Conservation (phyloP, 768 basidiomycete genomes). For the Mycena floridula region DNA sequence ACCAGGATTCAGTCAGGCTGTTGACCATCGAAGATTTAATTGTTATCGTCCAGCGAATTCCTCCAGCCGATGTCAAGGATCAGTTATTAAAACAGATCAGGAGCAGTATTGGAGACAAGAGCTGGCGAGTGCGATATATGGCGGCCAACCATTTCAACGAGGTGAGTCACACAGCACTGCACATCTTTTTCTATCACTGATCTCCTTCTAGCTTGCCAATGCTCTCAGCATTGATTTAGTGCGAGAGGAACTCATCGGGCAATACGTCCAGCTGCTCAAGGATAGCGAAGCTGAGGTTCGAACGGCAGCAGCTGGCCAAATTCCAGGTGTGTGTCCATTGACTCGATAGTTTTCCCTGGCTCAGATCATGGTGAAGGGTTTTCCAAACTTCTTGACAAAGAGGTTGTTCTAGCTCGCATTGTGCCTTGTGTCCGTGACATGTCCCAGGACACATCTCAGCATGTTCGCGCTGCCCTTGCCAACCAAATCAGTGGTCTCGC, state of each 20-base stretch:
- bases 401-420: conserved; percentile 87
- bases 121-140: conserved; percentile 99
- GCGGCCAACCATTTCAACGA: conserved; percentile 96
- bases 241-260: conserved; percentile 87
- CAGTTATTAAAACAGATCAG: conserved; percentile 85
- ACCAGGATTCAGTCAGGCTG: conserved; percentile 96
- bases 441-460: conserved; percentile 90
- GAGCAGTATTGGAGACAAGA: conserved; percentile 88
- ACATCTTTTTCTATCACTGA: background rate
- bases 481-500: conserved; percentile 96
- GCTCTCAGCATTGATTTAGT: conserved; percentile 87
- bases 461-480: conserved; percentile 94
- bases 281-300: conserved; percentile 99
- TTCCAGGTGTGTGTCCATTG: conserved; percentile 64
- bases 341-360: background rate
- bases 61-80: conserved; percentile 86
- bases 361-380: conserved; percentile 56
- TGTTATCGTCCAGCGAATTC: conserved; percentile 79
- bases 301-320: conserved; percentile 92
- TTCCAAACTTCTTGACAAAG: conserved; percentile 87
- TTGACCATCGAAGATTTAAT: conserved; percentile 95
- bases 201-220: conserved; percentile 65
- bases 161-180: conserved; percentile 30
- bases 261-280: conserved; percentile 90
- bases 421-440: conserved; percentile 94